Percentiles rank a stretch among this genome's conserved stretches.
Evolutionary conservation across 2,329 filamentous ascomycete species (phyloP).

Genomic region (Calonectria multiphialidica): DNA sequence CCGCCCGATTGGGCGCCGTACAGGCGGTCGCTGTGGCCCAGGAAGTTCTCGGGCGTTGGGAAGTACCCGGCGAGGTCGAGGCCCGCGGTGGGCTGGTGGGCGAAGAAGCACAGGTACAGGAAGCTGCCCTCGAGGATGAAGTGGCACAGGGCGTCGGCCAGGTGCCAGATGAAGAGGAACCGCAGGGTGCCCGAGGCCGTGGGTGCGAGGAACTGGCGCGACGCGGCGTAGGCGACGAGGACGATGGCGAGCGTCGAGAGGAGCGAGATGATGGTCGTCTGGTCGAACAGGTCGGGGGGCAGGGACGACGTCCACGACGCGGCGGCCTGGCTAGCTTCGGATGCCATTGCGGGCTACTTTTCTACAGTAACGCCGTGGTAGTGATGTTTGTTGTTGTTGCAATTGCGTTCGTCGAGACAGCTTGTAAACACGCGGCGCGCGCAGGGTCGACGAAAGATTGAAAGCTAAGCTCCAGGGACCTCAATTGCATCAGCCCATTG

Average conservation of each 20-base stretch:
- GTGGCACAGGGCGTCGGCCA: slow-evolving; percentile 93
- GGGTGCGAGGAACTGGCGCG: slow-evolving; percentile 60
- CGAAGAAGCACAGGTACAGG: slow-evolving; percentile 94
- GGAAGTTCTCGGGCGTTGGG: slow-evolving; percentile 64
- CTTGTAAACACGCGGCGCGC: not conserved
- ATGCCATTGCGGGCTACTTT: slow-evolving; percentile 20
- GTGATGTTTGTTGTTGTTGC: too few relatives aligned
- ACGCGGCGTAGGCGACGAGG: slow-evolving; percentile 61
- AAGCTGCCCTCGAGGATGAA: slow-evolving; percentile 91
- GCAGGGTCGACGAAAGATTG: not conserved
- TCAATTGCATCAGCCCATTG: not conserved
- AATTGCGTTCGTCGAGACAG: not conserved
- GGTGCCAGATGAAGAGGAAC: slow-evolving; percentile 92
- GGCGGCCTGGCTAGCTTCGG: slow-evolving; percentile 6
- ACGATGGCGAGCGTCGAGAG: slow-evolving; percentile 66
- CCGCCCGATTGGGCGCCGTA: slow-evolving; percentile 70
- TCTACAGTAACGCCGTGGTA: not conserved
- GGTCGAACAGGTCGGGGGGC: slow-evolving; percentile 70
- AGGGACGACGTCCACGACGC: slow-evolving; percentile 45
- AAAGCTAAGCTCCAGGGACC: not conserved
- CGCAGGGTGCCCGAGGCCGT: slow-evolving; percentile 70
- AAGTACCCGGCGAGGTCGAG: slow-evolving; percentile 50
- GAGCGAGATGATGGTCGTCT: slow-evolving; percentile 70
- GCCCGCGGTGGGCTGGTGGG: slow-evolving; percentile 52
- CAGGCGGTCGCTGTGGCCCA: slow-evolving; percentile 59